Conservation (phyloP, 345 rosid genomes). For the Mallotus nudiflorus region DNA sequence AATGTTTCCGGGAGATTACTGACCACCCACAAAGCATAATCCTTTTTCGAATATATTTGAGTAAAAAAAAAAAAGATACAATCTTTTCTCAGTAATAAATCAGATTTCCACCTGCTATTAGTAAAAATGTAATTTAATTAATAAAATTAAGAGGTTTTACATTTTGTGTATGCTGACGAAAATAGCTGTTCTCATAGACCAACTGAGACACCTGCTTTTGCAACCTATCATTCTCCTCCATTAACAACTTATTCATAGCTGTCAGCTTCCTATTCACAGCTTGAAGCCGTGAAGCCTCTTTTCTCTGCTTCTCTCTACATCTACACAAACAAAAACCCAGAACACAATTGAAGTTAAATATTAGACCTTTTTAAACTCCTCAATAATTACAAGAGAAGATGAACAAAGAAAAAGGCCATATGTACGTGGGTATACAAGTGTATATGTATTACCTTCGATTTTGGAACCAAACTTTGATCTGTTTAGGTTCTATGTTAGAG, state of each 20-base stretch:
- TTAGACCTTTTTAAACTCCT: not conserved
- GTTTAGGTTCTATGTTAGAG: conserved; percentile 96
- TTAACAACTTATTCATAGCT: conserved; percentile 94
- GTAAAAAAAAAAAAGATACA: not conserved
- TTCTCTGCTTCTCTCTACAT: conserved; percentile 98
- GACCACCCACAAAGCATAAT: not conserved
- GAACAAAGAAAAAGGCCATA: not conserved
- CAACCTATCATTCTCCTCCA: conserved; percentile 99
- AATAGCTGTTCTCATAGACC: conserved; percentile 94
- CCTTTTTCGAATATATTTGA: not conserved
- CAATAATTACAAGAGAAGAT: not conserved
- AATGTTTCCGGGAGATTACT: not conserved
- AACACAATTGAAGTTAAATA: not conserved
- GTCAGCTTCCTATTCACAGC: conserved; percentile 92
- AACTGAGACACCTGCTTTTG: conserved; percentile 97
- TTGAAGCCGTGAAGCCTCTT: conserved; percentile 96
- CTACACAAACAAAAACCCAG: conserved; percentile 31
- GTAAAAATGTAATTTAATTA: not conserved
- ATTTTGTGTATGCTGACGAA: conserved; percentile 90
- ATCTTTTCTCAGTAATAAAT: not conserved
- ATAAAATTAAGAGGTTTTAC: conserved; percentile 35
- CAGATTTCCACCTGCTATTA: too few relatives aligned
- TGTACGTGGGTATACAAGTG: too few relatives aligned
- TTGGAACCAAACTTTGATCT: conserved; percentile 99
- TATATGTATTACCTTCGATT: conserved; percentile 83